These are phyloP conservation scores for Castanopsis chinensis DNA, from an alignment of 306 rosid species.

Conservation along the genomic window DNA sequence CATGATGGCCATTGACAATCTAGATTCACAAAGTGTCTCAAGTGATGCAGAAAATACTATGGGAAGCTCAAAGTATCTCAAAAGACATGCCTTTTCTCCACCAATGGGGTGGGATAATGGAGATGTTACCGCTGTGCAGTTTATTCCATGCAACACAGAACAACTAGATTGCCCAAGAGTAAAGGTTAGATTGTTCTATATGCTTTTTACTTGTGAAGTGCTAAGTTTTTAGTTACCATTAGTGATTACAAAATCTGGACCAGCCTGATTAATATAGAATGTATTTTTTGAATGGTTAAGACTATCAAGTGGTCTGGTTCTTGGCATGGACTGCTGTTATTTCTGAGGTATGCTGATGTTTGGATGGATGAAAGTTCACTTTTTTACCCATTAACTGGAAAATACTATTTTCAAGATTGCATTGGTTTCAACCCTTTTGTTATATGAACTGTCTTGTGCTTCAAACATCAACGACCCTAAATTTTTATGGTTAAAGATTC, in stretches of 20 bases:
- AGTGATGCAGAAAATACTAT: constrained; percentile 9
- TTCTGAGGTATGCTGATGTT: background rate
- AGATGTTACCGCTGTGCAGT: constrained; percentile 24
- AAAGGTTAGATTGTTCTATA: constrained; percentile 41
- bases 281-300: background rate
- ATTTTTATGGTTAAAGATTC: too few species aligned
- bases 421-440: too few species aligned
- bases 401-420: too few species aligned
- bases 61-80: constrained; percentile 29
- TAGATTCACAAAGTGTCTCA: constrained; percentile 22
- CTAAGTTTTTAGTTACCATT: background rate
- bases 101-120: constrained; percentile 34
- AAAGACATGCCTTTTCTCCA: constrained; percentile 28
- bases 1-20: constrained; percentile 30
- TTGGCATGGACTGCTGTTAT: background rate
- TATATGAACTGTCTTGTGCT: too few species aligned
- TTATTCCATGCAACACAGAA: constrained; percentile 31
- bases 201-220: background rate
- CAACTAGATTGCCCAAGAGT: constrained; percentile 22
- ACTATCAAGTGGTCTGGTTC: constrained; percentile 7
- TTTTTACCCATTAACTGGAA: background rate
- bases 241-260: background rate
- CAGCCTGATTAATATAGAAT: background rate
- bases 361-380: background rate
- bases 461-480: too few species aligned